Conservation (phyloP, 306 rosid species). For the Cucumis cinereus region DNA sequence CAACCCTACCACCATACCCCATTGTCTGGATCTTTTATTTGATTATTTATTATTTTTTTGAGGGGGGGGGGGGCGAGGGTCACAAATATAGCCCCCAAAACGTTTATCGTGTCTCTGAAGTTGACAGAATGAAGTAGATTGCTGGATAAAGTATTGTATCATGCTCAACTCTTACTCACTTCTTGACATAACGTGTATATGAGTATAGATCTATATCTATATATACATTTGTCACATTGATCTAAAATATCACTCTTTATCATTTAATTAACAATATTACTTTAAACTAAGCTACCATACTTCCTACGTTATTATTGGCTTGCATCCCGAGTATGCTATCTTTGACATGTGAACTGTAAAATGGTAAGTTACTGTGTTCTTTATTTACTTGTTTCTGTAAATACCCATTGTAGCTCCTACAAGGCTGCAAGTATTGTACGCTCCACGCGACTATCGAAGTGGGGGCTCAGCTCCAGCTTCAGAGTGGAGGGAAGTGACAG, state of each 20-base stretch:
- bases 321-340: background rate
- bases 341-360: background rate
- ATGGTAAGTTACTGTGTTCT: background rate
- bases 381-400: background rate
- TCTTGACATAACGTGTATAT: background rate
- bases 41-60: background rate
- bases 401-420: slow-evolving; percentile 52
- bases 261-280: background rate
- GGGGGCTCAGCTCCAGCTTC: slow-evolving; percentile 44
- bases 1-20: background rate
- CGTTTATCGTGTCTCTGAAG: background rate
- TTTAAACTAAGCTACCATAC: background rate
- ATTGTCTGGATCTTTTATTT: background rate
- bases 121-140: background rate
- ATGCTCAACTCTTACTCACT: background rate
- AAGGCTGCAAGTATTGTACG: slow-evolving; percentile 62
- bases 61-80: background rate
- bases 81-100: background rate
- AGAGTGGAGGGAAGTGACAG: slow-evolving; percentile 51
- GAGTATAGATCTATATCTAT: background rate
- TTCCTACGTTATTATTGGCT: background rate
- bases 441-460: slow-evolving; percentile 57
- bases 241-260: background rate
- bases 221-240: background rate
- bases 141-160: background rate